phyloP scores from a whole-genome alignment of 345 rosid genomes.

The Kernera saxatilis region DNA sequence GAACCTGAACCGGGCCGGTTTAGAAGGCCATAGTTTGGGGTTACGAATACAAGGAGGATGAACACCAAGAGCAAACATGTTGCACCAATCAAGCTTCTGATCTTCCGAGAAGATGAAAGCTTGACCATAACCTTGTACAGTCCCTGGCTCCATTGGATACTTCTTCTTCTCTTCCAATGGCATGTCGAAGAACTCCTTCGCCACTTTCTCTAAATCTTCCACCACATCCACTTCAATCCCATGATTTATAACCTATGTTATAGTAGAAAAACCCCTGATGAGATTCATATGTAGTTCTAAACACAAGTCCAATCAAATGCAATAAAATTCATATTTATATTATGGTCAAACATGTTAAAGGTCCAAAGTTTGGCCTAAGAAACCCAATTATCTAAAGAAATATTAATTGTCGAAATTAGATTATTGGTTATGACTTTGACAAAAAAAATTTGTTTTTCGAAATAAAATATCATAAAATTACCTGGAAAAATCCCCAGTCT shows the following conservation, averaged over 20 bases:
- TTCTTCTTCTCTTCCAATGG: slow-evolving; percentile 80
- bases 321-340: not conserved
- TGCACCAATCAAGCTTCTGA: slow-evolving; percentile 97
- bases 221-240: slow-evolving; percentile 54
- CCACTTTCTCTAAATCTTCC: slow-evolving; percentile 65
- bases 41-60: slow-evolving; percentile 65
- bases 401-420: not conserved
- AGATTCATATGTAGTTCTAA: not conserved
- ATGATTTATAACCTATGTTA: slow-evolving; percentile 64
- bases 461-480: slow-evolving; percentile 5
- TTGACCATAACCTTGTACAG: slow-evolving; percentile 92
- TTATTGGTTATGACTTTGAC: not conserved
- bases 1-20: slow-evolving; percentile 70
- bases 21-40: slow-evolving; percentile 78
- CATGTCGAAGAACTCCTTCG: slow-evolving; percentile 66
- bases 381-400: not conserved
- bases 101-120: slow-evolving; percentile 93
- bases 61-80: slow-evolving; percentile 92
- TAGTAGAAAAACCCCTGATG: not conserved
- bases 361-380: not conserved
- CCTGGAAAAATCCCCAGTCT: slow-evolving; percentile 99
- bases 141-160: slow-evolving; percentile 89
- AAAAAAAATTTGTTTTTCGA: not conserved
- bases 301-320: not conserved
- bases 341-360: not conserved